Evolutionary conservation across 2,329 filamentous ascomycete genomes (phyloP), one percentile per base, ranked within the genome.

Genomic region (Aureobasidium sp.): DNA sequence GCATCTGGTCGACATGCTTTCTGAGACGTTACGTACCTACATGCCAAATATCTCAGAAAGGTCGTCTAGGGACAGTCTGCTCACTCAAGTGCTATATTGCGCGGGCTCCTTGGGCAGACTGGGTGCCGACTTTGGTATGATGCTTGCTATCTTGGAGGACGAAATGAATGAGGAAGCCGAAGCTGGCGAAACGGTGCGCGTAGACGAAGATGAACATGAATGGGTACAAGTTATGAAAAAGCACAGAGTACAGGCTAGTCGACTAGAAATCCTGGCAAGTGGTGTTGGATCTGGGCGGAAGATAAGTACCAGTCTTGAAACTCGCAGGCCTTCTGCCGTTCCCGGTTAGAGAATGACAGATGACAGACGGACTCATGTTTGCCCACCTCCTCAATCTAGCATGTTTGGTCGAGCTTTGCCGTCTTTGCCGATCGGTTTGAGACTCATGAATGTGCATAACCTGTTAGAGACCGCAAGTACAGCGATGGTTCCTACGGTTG

Each of bases 51-150:
- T 97, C 3, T 84, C 83, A 66, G 92, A 97, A 69, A 86, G 87
- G 65, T 83, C 87, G 27, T 87, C 89, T 0, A 80, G 91, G 35
- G 93, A 97, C 71, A 96, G 91, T 70, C 81, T 97, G 60, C 77
- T 97, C 40, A 97, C 92, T 0, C 93, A 97, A 72, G 89, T 97
- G 0, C 77, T 97, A 9, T 97, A 97, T 74, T 96, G 91, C 68
- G 92, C 93, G 0, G 90, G 91, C 49, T 97, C 92, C 75, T 77
- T 99, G 53, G 93, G 93, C 0, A 83, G 94, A 50, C 77, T 97
- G 0, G 94, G 94, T 2, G 92, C 90, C 1, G 94, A 99, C 73
- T 99, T 99, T 74, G 88, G 92, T 61, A 83, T 96, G 78, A 84
- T 97, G 66, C 81, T 97, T 62, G 90, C 91, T 0, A 70, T 85